Evolutionary conservation across 106 monocot genomes (phyloP).

Genomic region (Dactylorhiza incarnata): DNA sequence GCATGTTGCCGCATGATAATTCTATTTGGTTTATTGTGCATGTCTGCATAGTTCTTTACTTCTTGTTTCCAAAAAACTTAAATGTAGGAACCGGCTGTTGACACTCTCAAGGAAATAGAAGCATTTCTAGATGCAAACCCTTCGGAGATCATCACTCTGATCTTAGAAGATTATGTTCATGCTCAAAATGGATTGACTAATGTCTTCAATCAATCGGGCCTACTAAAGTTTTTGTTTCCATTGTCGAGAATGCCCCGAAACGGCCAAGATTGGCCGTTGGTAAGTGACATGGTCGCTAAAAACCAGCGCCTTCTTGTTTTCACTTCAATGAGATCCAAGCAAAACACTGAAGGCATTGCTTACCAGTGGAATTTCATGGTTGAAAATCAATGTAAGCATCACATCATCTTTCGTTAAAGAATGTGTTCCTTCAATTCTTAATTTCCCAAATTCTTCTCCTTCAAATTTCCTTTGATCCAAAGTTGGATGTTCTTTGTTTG

Average conservation of each 20-base stretch:
- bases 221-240: slow-evolving; percentile 76
- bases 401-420: background rate
- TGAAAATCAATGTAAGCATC: slow-evolving; percentile 70
- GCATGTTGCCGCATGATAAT: background rate
- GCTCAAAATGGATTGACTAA: slow-evolving; percentile 69
- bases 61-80: background rate
- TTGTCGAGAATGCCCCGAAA: slow-evolving; percentile 57
- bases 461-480: no score
- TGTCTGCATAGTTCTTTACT: background rate
- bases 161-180: slow-evolving; percentile 75
- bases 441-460: no score
- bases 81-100: slow-evolving; percentile 56
- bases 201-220: slow-evolving; percentile 51
- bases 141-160: slow-evolving; percentile 67
- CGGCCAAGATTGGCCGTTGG: slow-evolving; percentile 68
- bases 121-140: slow-evolving; percentile 61
- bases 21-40: background rate
- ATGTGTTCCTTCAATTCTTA: background rate
- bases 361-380: slow-evolving; percentile 90
- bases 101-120: slow-evolving; percentile 69
- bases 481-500: no score
- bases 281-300: slow-evolving; percentile 61
- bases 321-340: slow-evolving; percentile 56
- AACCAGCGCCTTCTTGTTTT: slow-evolving; percentile 70
- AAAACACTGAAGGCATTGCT: slow-evolving; percentile 67